phyloP scores from a whole-genome alignment of 2,329 filamentous ascomycete species.

The Pseudogymnoascus sp. region DNA sequence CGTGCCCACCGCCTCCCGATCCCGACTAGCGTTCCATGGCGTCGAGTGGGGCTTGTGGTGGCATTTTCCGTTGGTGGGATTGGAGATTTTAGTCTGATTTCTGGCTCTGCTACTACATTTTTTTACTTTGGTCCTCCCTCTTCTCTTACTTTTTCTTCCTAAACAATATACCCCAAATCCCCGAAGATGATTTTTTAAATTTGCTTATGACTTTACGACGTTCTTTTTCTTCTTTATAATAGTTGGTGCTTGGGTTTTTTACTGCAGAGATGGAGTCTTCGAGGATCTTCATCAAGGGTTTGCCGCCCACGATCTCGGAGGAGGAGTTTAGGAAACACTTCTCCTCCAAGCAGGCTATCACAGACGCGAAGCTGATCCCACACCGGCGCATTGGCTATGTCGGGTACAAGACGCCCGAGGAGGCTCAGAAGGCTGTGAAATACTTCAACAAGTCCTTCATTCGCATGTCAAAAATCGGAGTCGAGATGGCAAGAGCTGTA shows the following conservation, averaged over 20 bases:
- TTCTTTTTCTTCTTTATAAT: constrained; percentile 6
- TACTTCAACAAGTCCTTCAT: constrained; percentile 96
- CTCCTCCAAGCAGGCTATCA: constrained; percentile 64
- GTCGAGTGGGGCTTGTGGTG: neutral
- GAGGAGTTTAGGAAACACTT: constrained; percentile 87
- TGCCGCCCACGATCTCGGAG: constrained; percentile 79
- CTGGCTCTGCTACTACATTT: neutral
- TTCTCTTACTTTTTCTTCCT: neutral
- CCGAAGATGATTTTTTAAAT: neutral
- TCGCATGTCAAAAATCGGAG: constrained; percentile 86
- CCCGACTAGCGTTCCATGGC: constrained; percentile 6
- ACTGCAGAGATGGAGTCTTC: constrained; percentile 39
- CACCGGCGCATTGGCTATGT: constrained; percentile 91
- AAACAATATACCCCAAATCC: neutral
- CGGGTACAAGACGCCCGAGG: constrained; percentile 76
- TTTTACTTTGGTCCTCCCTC: neutral
- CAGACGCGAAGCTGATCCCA: constrained; percentile 85
- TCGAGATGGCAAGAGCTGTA: constrained; percentile 81
- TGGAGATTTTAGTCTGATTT: neutral
- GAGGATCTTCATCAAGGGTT: constrained; percentile 68
- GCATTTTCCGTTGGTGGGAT: constrained; percentile 9
- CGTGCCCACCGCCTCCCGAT: constrained; percentile 5
- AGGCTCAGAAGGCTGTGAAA: constrained; percentile 75
- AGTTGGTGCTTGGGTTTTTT: neutral
- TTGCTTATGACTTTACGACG: neutral